A percentile compares a stretch with the other conserved stretches of the same genome.
phyloP scores from a whole-genome alignment of 805 yeast species.

The Yueomyces sinensis region DNA sequence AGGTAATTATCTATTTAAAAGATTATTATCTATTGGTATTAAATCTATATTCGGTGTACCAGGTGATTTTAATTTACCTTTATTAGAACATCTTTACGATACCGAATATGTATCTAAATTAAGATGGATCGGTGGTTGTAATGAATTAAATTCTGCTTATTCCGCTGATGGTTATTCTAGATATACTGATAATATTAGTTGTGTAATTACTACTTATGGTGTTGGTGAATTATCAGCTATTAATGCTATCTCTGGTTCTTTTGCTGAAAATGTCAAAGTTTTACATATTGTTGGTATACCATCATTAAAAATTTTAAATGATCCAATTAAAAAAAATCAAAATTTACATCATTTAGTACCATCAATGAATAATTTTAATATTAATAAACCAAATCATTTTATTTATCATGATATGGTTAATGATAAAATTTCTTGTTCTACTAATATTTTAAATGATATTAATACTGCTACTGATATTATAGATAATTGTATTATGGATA shows the following conservation, averaged over 20 bases:
- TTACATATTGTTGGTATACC: slow-evolving; percentile 66
- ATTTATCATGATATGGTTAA: slow-evolving; percentile 52
- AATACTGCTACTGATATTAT: slow-evolving; percentile 38
- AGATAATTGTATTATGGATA: slow-evolving; percentile 49
- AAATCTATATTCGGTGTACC: slow-evolving; percentile 65
- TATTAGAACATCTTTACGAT: slow-evolving; percentile 56
- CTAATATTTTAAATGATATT: slow-evolving; percentile 35
- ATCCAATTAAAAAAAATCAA: slow-evolving; percentile 9
- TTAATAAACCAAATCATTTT: slow-evolving; percentile 45
- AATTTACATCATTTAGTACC: slow-evolving; percentile 53
- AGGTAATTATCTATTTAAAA: slow-evolving; percentile 52
- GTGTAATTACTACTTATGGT: slow-evolving; percentile 57
- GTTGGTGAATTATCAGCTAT: slow-evolving; percentile 83
- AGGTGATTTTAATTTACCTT: slow-evolving; percentile 58
- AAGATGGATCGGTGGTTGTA: slow-evolving; percentile 74
- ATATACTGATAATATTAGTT: slow-evolving; percentile 47
- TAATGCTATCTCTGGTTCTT: slow-evolving; percentile 73
- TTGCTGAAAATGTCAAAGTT: slow-evolving; percentile 67
- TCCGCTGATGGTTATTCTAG: slow-evolving; percentile 86
- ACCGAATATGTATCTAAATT: slow-evolving; percentile 17
- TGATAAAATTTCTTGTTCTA: slow-evolving; percentile 41
- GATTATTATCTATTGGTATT: slow-evolving; percentile 42
- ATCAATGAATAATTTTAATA: slow-evolving; percentile 20
- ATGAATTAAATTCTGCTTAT: slow-evolving; percentile 82
- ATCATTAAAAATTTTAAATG: slow-evolving; percentile 4